A percentile compares a stretch with the other conserved stretches of the same genome.
Conservation (phyloP, 129 eudicot species). For the Gnaphalium uliginosum region DNA sequence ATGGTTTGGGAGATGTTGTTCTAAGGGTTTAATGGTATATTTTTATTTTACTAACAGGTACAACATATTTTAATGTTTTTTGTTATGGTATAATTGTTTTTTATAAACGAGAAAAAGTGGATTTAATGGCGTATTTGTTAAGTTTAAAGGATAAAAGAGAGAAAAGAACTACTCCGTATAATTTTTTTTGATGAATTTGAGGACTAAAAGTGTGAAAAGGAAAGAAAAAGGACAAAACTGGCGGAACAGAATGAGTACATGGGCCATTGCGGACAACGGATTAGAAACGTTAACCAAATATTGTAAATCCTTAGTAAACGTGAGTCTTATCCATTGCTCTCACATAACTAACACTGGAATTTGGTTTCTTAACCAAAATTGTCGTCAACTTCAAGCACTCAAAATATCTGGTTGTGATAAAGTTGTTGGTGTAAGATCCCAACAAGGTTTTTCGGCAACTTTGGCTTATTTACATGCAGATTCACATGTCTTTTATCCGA, state of each 20-base stretch:
- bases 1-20: no score
- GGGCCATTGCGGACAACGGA: constrained; percentile 44
- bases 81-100: no score
- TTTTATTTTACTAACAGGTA: no score
- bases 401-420: constrained; percentile 41
- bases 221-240: no score
- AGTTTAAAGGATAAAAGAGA: background rate
- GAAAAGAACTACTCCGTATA: no score
- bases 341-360: constrained; percentile 53
- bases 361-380: constrained; percentile 39
- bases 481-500: constrained; percentile 48
- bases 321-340: constrained; percentile 51
- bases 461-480: constrained; percentile 59
- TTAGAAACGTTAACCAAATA: constrained; percentile 47
- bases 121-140: constrained; percentile 28
- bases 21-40: no score
- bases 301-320: constrained; percentile 45
- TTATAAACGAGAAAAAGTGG: no score
- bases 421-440: constrained; percentile 52
- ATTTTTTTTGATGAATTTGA: background rate
- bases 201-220: background rate
- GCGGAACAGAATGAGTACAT: no score
- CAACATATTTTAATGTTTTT: no score
- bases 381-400: constrained; percentile 46
- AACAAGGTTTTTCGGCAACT: constrained; percentile 47